These are phyloP conservation scores for Vinca minor DNA, from an alignment of 257 asterid genomes.

Conservation along the genomic window DNA sequence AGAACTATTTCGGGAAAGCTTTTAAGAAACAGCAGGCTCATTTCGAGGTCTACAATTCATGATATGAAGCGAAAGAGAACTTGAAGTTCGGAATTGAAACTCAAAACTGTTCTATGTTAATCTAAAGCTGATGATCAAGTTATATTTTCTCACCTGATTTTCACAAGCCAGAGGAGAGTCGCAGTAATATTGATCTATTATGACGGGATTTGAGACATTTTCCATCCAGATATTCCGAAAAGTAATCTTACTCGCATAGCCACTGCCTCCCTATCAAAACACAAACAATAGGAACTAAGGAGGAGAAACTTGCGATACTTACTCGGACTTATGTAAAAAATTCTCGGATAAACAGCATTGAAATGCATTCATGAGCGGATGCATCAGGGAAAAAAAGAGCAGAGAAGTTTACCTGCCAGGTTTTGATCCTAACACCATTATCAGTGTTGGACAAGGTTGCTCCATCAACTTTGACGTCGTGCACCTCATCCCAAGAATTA, in stretches of 20 bases:
- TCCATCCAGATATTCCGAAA: constrained; percentile 61
- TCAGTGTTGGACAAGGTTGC: constrained; percentile 40
- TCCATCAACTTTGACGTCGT: constrained; percentile 50
- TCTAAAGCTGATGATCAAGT: not conserved
- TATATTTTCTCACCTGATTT: constrained; percentile 53
- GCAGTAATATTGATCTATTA: constrained; percentile 78
- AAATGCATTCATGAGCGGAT: not conserved
- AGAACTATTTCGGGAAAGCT: not conserved
- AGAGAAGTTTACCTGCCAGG: constrained; percentile 66
- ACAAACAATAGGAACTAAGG: not conserved
- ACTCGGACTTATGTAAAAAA: not conserved
- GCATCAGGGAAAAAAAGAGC: not conserved
- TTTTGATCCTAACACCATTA: constrained; percentile 81
- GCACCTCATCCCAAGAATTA: constrained; percentile 38
- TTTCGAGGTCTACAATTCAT: not conserved
- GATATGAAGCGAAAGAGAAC: not conserved
- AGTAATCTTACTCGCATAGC: constrained; percentile 50
- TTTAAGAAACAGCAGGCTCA: not conserved
- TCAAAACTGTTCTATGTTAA: not conserved
- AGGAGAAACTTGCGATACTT: not conserved
- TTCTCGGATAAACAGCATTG: not conserved
- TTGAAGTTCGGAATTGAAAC: not conserved
- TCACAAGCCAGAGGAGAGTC: constrained; percentile 47
- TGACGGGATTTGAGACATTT: constrained; percentile 80
- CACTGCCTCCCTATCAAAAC: constrained; percentile 71